Evolutionary conservation across 2,329 filamentous ascomycete genomes (phyloP), one percentile per base, ranked within the genome.

Genomic region (Aspergillus japonicus): DNA sequence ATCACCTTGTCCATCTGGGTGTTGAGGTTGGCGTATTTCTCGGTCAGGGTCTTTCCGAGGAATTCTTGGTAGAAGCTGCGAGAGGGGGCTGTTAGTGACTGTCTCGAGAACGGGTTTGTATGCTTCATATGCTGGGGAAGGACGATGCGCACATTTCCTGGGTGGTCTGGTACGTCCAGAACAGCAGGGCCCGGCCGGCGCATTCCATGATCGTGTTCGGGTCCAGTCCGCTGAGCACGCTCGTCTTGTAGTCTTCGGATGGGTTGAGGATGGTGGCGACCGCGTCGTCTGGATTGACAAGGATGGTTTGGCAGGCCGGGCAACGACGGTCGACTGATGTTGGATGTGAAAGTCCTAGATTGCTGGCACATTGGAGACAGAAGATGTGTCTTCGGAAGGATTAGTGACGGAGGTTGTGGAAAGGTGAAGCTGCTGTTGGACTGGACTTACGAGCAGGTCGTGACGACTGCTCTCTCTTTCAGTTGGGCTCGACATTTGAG

Each of bases 211-310:
- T 90, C 31, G 88, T 82, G 35, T 83, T 88, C 0, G 94, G 94
- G 61, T 87, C 90, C 1, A 97, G 78, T 0, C 94, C 94, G 69
- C 90, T 92, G 11, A 97, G 80, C 0, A 96, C 85, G 61, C 88
- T 93, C 0, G 90, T 92, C 75, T 96, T 96, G 80, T 95, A 96
- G 65, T 96, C 92, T 69, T 97, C 93, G 0, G 87, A 88, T 0
- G 92, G 92, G 61, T 88, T 90, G 47, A 97, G 81, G 31, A 87
- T 83, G 1, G 88, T 85, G 21, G 88, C 81, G 10, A 90, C 86
- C 4, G 87, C 90, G 77, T 96, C 91, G 66, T 96, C 89, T 0
- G 86, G 86, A 63, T 88, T 89, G 7, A 80, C 78, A 2, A 97
- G 82, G 8, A 82, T 81, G 2, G 86, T 83, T 35, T 85, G 80